A percentile compares a stretch with the other conserved stretches of the same genome.
Evolutionary conservation across 208 protist genomes (phyloP).

Genomic region (Sergeia podlipaevii): DNA sequence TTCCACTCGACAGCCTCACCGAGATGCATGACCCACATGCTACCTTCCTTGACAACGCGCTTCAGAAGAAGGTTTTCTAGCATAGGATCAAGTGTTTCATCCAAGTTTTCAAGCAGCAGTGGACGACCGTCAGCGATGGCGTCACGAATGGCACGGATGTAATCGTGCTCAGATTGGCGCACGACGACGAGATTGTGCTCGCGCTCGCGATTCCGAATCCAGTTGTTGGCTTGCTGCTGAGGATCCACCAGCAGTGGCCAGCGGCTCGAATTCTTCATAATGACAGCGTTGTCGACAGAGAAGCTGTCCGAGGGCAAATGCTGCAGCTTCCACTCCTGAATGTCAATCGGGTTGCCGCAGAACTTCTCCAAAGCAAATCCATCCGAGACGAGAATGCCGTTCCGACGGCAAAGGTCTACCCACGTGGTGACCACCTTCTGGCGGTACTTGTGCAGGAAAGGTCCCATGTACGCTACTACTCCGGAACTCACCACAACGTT

Average conservation of each 20-base stretch:
- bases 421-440: slow-evolving; percentile 61
- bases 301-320: slow-evolving; percentile 92
- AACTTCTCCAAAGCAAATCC: slow-evolving; percentile 85
- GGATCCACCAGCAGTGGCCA: slow-evolving; percentile 94
- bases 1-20: slow-evolving; percentile 97
- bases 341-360: slow-evolving; percentile 87
- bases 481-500: slow-evolving; percentile 95
- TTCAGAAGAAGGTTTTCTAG: slow-evolving; percentile 97
- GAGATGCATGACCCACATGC: slow-evolving; percentile 90
- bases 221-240: slow-evolving; percentile 94
- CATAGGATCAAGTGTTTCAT: slow-evolving; percentile 96
- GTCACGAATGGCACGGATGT: slow-evolving; percentile 85
- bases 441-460: slow-evolving; percentile 94
- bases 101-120: slow-evolving; percentile 96
- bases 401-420: slow-evolving; percentile 62
- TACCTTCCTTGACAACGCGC: slow-evolving; percentile 90
- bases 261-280: slow-evolving; percentile 87
- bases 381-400: slow-evolving; percentile 76
- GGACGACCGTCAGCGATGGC: slow-evolving; percentile 93
- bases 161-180: slow-evolving; percentile 78
- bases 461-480: slow-evolving; percentile 95
- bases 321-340: slow-evolving; percentile 93
- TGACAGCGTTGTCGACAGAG: slow-evolving; percentile 93
- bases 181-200: slow-evolving; percentile 81
- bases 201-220: slow-evolving; percentile 92